Percentiles rank a stretch among this genome's conserved stretches.
These are phyloP conservation scores for Lipomyces chichibuensis DNA, from an alignment of 805 yeast genomes.

Conservation along the genomic window DNA sequence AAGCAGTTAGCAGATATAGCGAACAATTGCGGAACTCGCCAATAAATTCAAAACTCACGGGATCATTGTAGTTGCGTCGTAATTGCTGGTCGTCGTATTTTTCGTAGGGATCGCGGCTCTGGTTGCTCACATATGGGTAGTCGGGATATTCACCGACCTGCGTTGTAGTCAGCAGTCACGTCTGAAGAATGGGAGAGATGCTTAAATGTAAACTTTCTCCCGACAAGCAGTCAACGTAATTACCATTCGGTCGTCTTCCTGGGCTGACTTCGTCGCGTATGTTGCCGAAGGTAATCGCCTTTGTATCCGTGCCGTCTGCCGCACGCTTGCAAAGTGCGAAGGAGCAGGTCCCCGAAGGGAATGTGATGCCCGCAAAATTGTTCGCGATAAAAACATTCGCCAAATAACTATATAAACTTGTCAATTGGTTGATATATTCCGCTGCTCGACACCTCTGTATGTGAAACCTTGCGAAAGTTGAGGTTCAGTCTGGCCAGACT, in stretches of 20 bases:
- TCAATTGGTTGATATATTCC: neutral
- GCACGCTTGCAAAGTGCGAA: neutral
- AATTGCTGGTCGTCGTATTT: conserved; percentile 80
- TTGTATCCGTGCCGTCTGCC: neutral
- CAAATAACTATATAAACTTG: neutral
- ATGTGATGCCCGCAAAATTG: neutral
- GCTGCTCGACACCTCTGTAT: neutral
- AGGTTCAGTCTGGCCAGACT: neutral
- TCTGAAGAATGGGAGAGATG: neutral
- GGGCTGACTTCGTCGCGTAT: conserved; percentile 21
- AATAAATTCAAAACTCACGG: conserved; percentile 41
- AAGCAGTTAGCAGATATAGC: neutral
- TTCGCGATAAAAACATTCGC: neutral
- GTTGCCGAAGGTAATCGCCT: conserved; percentile 1
- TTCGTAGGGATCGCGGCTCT: conserved; percentile 67
- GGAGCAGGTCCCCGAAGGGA: neutral
- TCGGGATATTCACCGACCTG: conserved; percentile 59
- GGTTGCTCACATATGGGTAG: conserved; percentile 61
- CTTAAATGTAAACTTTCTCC: neutral
- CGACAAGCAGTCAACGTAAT: neutral
- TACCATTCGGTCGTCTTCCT: conserved; percentile 30
- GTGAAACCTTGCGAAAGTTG: neutral
- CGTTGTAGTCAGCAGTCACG: neutral
- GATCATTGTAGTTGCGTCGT: conserved; percentile 76
- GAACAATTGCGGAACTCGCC: neutral